Base-by-base conservation (phyloP, 805 yeast species). In the Saccharomycopsis vini region DNA sequence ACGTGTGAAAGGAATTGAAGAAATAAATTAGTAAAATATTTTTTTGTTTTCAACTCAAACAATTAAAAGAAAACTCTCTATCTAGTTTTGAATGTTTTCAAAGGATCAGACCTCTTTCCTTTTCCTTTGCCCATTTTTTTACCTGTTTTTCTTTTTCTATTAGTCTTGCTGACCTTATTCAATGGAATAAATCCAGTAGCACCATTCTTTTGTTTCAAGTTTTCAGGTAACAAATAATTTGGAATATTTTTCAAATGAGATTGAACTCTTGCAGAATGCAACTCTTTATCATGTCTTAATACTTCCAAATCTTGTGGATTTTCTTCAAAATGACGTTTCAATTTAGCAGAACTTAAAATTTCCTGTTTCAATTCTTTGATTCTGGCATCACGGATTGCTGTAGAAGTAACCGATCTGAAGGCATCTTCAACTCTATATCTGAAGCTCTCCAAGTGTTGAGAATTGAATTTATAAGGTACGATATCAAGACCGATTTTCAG, bases 381-480 rank as follows among this genome's bases (percentile, higher is more conserved):
- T 56, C 97, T 75, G 1, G 97, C 97, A 57, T 92, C 97, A 62
- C 97, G 78, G 21, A 92, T 77, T 0, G 95, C 84, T 7, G 82
- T 80, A 45, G 77, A 77, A 0, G 98, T 92, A 20, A 92, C 95
- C 0, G 97, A 84, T 64, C 97, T 76, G 66, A 90, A 92, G 0
- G 95, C 96, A 64, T 92, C 98, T 56, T 92, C 97, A 67, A 87
- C 79, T 71, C 98, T 79, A 62, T 92, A 92, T 56, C 97, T 77
- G 73, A 92, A 92, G 20, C 92, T 92, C 58, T 92, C 95, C 44
- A 92, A 85, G 62, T 92, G 97, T 47, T 76, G 76, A 75, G 80
- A 77, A 59, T 92, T 95, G 60, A 92, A 92, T 47, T 83, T 81
- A 57, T 90, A 92, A 7, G 97, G 97, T 55, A 77, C 75, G 39